These are phyloP conservation scores for Schoenoplectus triqueter DNA, from an alignment of 202 grass and related monocot genomes.

Conservation along the genomic window DNA sequence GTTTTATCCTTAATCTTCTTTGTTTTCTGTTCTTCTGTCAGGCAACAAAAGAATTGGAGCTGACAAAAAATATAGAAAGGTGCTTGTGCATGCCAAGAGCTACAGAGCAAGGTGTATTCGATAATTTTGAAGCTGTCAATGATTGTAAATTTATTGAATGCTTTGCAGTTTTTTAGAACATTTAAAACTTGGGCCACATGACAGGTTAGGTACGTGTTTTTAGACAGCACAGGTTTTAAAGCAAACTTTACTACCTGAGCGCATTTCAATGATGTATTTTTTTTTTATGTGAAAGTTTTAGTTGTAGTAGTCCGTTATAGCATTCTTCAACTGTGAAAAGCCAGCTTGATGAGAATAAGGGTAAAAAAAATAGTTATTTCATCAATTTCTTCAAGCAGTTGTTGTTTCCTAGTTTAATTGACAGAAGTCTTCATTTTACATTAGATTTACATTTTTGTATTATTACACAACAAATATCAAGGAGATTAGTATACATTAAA, in stretches of 20 bases:
- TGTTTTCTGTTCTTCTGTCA: constrained; percentile 54
- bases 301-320: background rate
- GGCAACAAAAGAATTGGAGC: constrained; percentile 93
- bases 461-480: constrained; percentile 14
- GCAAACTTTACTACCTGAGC: constrained; percentile 38
- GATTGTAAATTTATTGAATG: constrained; percentile 49
- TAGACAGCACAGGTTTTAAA: constrained; percentile 36
- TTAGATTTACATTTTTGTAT: constrained; percentile 4
- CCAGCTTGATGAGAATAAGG: background rate
- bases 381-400: background rate
- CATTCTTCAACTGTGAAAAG: constrained; percentile 16
- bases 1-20: constrained; percentile 10
- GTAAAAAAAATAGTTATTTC: background rate
- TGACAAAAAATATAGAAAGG: constrained; percentile 46
- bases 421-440: background rate
- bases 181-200: constrained; percentile 9
- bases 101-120: constrained; percentile 9
- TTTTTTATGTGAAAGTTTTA: constrained; percentile 31
- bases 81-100: constrained; percentile 45
- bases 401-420: background rate
- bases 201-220: constrained; percentile 43
- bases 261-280: background rate
- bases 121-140: constrained; percentile 45
- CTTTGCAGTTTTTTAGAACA: constrained; percentile 16
- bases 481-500: background rate